These are phyloP conservation scores for Moesziomyces parantarcticus DNA, from an alignment of 1,284 basidiomycete genomes.

Conservation along the genomic window DNA sequence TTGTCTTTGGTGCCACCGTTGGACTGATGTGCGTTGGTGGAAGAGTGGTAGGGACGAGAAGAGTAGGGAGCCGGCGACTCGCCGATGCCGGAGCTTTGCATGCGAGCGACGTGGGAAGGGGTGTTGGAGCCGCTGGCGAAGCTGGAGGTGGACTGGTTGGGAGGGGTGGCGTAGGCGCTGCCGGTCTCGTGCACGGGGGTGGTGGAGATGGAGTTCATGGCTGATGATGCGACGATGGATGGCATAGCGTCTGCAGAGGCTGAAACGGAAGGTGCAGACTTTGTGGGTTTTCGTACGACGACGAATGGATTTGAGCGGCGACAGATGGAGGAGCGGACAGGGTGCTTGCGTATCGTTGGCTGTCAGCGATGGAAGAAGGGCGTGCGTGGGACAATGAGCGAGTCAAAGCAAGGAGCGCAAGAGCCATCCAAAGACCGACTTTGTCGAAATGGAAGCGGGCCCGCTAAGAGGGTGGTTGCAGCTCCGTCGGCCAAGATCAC, in stretches of 20 bases:
- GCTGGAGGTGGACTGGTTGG: constrained; percentile 34
- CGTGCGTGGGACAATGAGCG: too few species aligned
- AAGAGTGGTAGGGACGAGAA: constrained; percentile 24
- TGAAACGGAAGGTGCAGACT: background rate
- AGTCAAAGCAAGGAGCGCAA: too few species aligned
- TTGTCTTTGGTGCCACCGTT: constrained; percentile 55
- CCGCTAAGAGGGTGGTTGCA: too few species aligned
- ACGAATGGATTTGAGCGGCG: background rate
- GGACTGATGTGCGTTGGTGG: constrained; percentile 10
- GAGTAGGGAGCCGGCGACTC: constrained; percentile 34
- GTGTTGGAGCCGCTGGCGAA: constrained; percentile 49
- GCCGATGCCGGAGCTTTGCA: constrained; percentile 39
- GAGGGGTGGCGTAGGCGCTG: constrained; percentile 38
- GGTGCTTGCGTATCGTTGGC: background rate
- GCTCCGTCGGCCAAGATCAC: too few species aligned
- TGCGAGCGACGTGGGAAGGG: constrained; percentile 21
- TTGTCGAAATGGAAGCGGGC: too few species aligned
- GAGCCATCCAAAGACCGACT: too few species aligned
- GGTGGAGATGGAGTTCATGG: constrained; percentile 29
- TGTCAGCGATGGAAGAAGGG: too few species aligned
- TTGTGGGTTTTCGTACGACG: background rate
- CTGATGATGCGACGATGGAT: constrained; percentile 31
- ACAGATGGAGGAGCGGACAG: background rate
- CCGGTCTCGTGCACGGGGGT: constrained; percentile 35
- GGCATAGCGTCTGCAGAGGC: constrained; percentile 20